Percentiles rank a stretch among this genome's conserved stretches.
Evolutionary conservation across 192 early-diverging fungal species (phyloP).

Genomic region (Backusella luteola): DNA sequence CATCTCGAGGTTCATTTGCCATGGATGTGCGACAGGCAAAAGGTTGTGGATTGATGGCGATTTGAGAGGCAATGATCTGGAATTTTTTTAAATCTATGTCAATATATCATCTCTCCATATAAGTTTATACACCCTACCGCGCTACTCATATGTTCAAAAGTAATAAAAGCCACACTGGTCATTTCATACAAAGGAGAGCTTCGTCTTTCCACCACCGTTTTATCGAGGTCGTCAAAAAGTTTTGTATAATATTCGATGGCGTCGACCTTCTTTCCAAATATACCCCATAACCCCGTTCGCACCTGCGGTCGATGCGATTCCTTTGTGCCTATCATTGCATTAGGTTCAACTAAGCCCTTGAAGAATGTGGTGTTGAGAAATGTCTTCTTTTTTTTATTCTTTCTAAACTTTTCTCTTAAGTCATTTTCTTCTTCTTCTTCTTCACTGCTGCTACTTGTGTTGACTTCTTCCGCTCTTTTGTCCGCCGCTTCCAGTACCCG

Average conservation of each 20-base stretch:
- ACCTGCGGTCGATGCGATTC: slow-evolving; percentile 40
- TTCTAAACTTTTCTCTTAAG: slow-evolving; percentile 6
- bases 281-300: slow-evolving; percentile 36
- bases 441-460: background rate
- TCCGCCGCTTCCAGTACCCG: background rate
- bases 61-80: slow-evolving; percentile 63
- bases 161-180: slow-evolving; percentile 69
- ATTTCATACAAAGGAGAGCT: slow-evolving; percentile 20
- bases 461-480: background rate
- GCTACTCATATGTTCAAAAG: slow-evolving; percentile 63
- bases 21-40: slow-evolving; percentile 55
- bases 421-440: background rate
- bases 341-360: background rate
- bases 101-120: background rate
- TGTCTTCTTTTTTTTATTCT: background rate
- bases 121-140: slow-evolving; percentile 42
- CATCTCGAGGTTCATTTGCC: slow-evolving; percentile 72
- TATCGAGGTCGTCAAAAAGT: slow-evolving; percentile 52
- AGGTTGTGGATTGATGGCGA: slow-evolving; percentile 59
- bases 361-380: background rate
- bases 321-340: background rate
- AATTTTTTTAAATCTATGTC: background rate
- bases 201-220: slow-evolving; percentile 37
- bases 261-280: slow-evolving; percentile 62
- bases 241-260: slow-evolving; percentile 63